These are phyloP conservation scores for Mycena polygramma DNA, from an alignment of 768 basidiomycete species.

Conservation along the genomic window DNA sequence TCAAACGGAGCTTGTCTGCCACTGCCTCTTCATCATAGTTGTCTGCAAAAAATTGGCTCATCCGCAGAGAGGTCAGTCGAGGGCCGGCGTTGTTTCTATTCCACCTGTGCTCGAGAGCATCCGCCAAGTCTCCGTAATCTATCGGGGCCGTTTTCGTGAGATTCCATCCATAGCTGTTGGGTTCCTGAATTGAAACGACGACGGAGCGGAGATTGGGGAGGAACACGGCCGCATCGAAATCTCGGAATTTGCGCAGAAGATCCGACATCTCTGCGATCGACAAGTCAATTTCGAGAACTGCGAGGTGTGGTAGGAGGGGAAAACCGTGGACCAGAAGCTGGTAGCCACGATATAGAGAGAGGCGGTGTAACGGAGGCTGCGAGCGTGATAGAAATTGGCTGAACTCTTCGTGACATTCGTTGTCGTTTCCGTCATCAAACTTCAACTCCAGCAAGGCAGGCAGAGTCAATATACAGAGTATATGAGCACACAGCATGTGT, in stretches of 20 bases:
- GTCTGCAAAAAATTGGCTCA: neutral
- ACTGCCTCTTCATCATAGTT: no score
- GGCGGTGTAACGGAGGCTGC: neutral
- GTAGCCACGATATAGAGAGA: neutral
- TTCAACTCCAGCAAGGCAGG: neutral
- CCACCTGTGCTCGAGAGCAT: neutral
- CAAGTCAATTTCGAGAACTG: neutral
- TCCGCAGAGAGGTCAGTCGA: neutral
- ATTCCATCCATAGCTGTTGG: neutral
- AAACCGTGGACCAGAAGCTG: neutral
- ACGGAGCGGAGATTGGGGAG: conserved; percentile 2
- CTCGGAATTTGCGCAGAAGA: neutral
- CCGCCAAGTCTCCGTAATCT: neutral
- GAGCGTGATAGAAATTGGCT: conserved; percentile 4
- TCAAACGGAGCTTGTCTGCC: neutral
- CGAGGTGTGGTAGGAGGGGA: neutral
- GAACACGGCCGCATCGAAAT: neutral
- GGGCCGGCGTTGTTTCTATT: neutral
- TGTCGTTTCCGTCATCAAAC: neutral
- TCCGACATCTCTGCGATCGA: neutral
- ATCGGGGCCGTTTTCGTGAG: neutral
- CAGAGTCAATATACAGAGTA: neutral
- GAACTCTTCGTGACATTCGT: neutral
- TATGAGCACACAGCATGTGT: neutral
- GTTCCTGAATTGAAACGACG: neutral